Base-by-base conservation (phyloP, 129 eudicot genomes). In the Artemisia tridentata region DNA sequence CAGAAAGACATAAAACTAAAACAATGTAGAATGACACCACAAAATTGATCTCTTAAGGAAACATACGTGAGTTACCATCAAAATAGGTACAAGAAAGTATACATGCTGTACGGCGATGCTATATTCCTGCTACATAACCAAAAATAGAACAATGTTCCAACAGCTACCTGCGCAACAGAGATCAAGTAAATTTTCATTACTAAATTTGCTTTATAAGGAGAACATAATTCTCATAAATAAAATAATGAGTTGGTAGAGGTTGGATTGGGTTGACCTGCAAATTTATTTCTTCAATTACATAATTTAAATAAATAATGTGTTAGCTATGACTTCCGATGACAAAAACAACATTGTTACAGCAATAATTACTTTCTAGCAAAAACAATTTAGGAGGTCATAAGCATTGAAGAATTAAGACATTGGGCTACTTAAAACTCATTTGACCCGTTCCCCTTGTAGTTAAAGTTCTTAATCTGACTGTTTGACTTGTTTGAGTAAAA, bases 101-200 rank as follows among this genome's bases (percentile, higher is more conserved):
- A 92, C 98, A 87, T 92, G 98, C 81, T 81, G 89, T 92, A 92
- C n/a, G 96, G 98, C 69, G 98, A 85, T 63, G 98, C 78, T 75
- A 89, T 68, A 71, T 87, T 76, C 71, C 86, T 73, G 49, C 86
- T 73, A 71, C 72, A 75, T 74, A 87, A 73, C 98, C 96, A 89
- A 82, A 78, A 82, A 63, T 86, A 92, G 87, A 89, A 92, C 83
- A 82, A 82, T 72, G 78, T 73, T 66, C 92, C 92, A 67, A 87
- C 84, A 64, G 96, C 90, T 72, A 80, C 92, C 98, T 92, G 88
- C 53, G 16, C 43, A 78, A 67, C 12, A 80, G 49, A 46, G 9
- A 69, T 76, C 71, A 77, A 31, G 31, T 27, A 68, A 75, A 11
- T 55, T 34, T 21, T 67, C 31, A 67, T 13, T 48, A 47, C 47